phyloP scores from a whole-genome alignment of 495 filamentous ascomycete genomes.

The Penicillium desertorum region DNA sequence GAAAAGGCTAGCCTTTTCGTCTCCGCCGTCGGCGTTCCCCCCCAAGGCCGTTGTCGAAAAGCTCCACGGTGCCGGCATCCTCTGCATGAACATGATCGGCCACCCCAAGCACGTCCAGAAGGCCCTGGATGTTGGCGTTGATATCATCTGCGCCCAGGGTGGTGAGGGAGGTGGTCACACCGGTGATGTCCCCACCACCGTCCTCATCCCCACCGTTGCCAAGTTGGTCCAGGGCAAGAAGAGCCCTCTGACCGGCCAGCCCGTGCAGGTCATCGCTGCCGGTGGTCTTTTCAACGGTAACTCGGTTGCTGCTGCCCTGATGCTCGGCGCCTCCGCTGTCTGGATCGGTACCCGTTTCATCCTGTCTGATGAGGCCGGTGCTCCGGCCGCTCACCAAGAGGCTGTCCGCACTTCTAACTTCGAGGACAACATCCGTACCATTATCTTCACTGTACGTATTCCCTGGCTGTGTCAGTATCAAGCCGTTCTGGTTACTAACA shows the following conservation, averaged over 20 bases:
- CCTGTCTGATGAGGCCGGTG: constrained; percentile 88
- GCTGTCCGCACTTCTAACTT: constrained; percentile 88
- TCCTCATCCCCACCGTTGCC: constrained; percentile 88
- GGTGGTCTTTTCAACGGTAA: constrained; percentile 94
- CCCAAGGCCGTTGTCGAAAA: constrained; percentile 84
- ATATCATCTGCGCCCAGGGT: constrained; percentile 92
- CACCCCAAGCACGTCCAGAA: constrained; percentile 98
- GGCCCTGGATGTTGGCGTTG: constrained; percentile 81
- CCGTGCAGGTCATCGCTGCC: constrained; percentile 88
- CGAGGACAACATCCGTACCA: constrained; percentile 92
- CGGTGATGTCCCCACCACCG: constrained; percentile 82
- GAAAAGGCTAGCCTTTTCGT: constrained; percentile 91
- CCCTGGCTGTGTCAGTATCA: not conserved
- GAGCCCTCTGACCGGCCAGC: constrained; percentile 80
- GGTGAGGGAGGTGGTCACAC: constrained; percentile 92
- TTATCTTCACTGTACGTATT: constrained; percentile 83
- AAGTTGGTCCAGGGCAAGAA: constrained; percentile 77
- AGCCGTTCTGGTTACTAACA: constrained; percentile 21
- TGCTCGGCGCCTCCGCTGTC: constrained; percentile 88
- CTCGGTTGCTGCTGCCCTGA: constrained; percentile 82
- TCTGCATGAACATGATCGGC: constrained; percentile 99
- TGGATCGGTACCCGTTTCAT: constrained; percentile 98
- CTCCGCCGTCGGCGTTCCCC: constrained; percentile 88
- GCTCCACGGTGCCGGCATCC: constrained; percentile 80
- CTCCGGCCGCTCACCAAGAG: constrained; percentile 93